Evolutionary conservation across 768 basidiomycete species (phyloP).

Genomic region (Podaxis sp.): DNA sequence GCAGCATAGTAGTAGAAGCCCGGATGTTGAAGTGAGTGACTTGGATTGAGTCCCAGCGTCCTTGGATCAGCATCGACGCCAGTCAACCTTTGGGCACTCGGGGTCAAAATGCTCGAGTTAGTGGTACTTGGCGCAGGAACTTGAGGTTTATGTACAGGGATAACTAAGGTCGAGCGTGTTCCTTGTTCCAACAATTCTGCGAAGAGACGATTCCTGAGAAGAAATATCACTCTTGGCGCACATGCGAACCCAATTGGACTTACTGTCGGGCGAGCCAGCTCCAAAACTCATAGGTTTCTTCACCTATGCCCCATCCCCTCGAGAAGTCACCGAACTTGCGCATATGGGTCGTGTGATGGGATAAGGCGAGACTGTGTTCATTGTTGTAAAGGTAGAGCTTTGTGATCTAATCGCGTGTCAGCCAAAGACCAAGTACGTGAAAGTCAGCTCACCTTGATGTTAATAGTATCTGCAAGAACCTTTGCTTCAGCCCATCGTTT

Average conservation of each 20-base stretch:
- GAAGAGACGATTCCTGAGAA: slow-evolving; percentile 76
- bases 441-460: slow-evolving; percentile 63
- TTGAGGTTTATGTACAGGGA: slow-evolving; percentile 58
- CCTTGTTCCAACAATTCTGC: slow-evolving; percentile 91
- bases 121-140: slow-evolving; percentile 25
- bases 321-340: slow-evolving; percentile 85
- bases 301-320: slow-evolving; percentile 92
- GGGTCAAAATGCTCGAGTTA: slow-evolving; percentile 20
- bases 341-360: slow-evolving; percentile 84
- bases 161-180: slow-evolving; percentile 54
- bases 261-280: slow-evolving; percentile 94
- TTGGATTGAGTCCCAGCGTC: slow-evolving; percentile 73
- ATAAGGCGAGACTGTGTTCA: slow-evolving; percentile 77
- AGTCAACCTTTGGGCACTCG: slow-evolving; percentile 23
- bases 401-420: slow-evolving; percentile 55
- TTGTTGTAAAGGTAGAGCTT: slow-evolving; percentile 92
- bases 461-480: slow-evolving; percentile 92
- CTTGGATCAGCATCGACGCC: slow-evolving; percentile 59
- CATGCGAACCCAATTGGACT: slow-evolving; percentile 26
- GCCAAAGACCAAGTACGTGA: neutral
- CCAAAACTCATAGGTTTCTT: slow-evolving; percentile 97
- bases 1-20: slow-evolving; percentile 93
- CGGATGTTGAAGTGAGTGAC: slow-evolving; percentile 83
- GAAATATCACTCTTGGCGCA: neutral
- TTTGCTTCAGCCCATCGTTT: slow-evolving; percentile 99